Conservation (phyloP, 2,329 filamentous ascomycete species). For the Dactylellina sp. region DNA sequence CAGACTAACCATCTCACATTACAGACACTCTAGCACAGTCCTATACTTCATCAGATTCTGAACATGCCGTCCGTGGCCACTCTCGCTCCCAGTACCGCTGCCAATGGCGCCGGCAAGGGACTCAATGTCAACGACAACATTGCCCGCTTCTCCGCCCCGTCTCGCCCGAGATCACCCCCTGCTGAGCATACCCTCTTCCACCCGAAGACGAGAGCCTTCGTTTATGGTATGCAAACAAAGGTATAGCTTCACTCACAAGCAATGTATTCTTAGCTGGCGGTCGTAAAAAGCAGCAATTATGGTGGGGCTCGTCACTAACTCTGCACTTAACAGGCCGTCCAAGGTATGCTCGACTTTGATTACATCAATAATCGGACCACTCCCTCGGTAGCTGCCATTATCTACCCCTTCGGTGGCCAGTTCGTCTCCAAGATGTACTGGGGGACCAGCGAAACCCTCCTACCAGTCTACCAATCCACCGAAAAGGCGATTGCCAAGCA, state of each 20-base stretch:
- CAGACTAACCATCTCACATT: constrained; percentile 6
- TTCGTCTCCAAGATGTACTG: constrained; percentile 99
- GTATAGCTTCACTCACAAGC: constrained; percentile 77
- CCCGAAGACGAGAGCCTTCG: constrained; percentile 99
- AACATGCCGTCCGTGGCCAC: constrained; percentile 56
- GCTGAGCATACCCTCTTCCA: constrained; percentile 94
- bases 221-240: constrained; percentile 98
- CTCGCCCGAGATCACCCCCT: constrained; percentile 88
- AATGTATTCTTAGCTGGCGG: neutral
- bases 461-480: constrained; percentile 96
- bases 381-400: constrained; percentile 97
- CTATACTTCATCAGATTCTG: constrained; percentile 7
- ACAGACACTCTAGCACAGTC: constrained; percentile 8
- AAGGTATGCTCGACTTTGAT: constrained; percentile 87
- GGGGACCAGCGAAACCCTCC: constrained; percentile 98
- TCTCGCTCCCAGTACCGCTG: constrained; percentile 58
- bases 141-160: constrained; percentile 91
- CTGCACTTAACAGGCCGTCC: constrained; percentile 64
- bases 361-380: constrained; percentile 99
- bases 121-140: constrained; percentile 97
- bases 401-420: constrained; percentile 99
- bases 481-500: constrained; percentile 96
- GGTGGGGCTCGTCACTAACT: constrained; percentile 2
- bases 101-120: constrained; percentile 60
- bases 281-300: neutral